phyloP scores from a whole-genome alignment of 108 stramenopile species.

The Parmales sp. region DNA sequence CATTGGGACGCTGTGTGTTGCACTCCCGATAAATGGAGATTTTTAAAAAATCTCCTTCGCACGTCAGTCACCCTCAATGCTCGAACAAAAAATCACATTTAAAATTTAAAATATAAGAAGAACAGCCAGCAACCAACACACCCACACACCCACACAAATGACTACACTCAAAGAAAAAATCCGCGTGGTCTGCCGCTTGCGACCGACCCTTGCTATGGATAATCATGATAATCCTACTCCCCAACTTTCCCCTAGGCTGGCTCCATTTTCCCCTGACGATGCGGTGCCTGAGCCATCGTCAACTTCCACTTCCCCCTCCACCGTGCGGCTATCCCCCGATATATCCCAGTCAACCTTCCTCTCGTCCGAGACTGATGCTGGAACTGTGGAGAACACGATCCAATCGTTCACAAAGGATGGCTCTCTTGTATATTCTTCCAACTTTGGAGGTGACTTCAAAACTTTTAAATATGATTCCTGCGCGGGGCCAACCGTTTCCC shows the following conservation, averaged over 20 bases:
- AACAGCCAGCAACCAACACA: too few species aligned
- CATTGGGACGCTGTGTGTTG: too few species aligned
- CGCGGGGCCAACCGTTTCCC: background rate
- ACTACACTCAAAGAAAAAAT: slow-evolving; percentile 1
- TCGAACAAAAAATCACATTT: too few species aligned
- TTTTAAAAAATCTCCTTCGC: too few species aligned
- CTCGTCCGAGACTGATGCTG: background rate
- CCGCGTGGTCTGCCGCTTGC: background rate
- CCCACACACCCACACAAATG: too few species aligned
- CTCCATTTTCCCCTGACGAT: too few species aligned
- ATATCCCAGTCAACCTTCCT: background rate
- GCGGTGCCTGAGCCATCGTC: too few species aligned
- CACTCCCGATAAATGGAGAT: too few species aligned
- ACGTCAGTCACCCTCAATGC: too few species aligned
- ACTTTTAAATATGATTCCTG: background rate
- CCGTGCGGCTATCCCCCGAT: too few species aligned
- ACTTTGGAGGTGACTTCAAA: background rate
- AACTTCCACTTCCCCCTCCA: too few species aligned
- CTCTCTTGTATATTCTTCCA: background rate
- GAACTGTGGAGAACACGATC: background rate
- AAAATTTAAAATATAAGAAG: too few species aligned
- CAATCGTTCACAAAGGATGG: background rate
- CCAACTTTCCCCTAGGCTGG: background rate
- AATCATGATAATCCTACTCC: background rate
- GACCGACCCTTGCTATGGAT: background rate